These are phyloP conservation scores for Colletotrichum acutatum DNA, from an alignment of 2,329 filamentous ascomycete species.

Conservation along the genomic window DNA sequence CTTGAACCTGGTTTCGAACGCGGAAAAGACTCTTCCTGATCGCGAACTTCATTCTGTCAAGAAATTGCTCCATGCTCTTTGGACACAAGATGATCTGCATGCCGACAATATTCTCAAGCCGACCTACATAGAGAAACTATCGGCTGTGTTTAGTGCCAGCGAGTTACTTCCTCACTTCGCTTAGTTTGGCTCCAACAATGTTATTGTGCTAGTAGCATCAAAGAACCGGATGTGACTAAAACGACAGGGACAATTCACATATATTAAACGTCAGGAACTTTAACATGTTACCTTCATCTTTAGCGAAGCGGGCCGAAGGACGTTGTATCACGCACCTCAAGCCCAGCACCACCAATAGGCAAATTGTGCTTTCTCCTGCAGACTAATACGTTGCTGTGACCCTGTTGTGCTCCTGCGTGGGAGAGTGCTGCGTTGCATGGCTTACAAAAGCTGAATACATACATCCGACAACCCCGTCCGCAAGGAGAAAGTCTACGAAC, in stretches of 20 bases:
- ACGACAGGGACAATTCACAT: no score
- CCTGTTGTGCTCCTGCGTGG: background rate
- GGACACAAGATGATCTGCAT: slow-evolving; percentile 48
- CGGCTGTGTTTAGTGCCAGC: slow-evolving; percentile 33
- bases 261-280: no score
- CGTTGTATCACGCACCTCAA: no score
- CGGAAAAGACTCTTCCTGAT: slow-evolving; percentile 33
- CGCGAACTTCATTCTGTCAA: slow-evolving; percentile 38
- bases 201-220: no score
- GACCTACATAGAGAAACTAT: slow-evolving; percentile 30
- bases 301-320: no score
- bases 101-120: slow-evolving; percentile 24
- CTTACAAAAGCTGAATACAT: background rate
- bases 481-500: background rate
- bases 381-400: no score
- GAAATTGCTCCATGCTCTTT: slow-evolving; percentile 42
- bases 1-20: slow-evolving; percentile 42
- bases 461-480: background rate
- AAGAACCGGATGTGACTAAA: no score
- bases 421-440: background rate
- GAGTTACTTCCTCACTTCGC: slow-evolving; percentile 43
- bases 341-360: no score
- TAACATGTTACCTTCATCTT: no score
- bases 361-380: no score
- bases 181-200: background rate